A percentile compares a stretch with the other conserved stretches of the same genome.
phyloP scores from a whole-genome alignment of 441 rosid genomes.

The Croton laevigatus region DNA sequence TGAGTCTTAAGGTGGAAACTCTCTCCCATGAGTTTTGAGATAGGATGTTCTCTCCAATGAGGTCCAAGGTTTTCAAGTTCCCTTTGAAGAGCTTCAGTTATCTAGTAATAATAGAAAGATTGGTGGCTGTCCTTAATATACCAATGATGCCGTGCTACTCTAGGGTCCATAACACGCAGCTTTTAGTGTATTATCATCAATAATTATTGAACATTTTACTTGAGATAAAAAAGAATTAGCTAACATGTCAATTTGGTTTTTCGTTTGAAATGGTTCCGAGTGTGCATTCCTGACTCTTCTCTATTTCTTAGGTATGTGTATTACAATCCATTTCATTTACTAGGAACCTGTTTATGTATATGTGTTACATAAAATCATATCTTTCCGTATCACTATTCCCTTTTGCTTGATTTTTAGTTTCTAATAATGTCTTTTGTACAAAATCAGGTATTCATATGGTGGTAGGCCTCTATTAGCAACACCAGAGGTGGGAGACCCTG shows the following conservation, averaged over 20 bases:
- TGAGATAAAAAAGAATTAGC: not conserved
- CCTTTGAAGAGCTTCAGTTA: no score
- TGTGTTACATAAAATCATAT: no score
- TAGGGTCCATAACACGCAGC: not conserved
- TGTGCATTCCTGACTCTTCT: not conserved
- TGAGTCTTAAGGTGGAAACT: no score
- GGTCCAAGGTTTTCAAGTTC: no score
- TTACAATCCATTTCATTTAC: not conserved
- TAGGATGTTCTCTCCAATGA: no score
- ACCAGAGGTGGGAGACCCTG: constrained; percentile 39
- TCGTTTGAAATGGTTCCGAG: not conserved
- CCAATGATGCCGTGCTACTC: no score
- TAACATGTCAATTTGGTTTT: not conserved
- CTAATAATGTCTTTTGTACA: not conserved
- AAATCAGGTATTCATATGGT: constrained; percentile 61
- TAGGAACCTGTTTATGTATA: not conserved
- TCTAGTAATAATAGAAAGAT: no score
- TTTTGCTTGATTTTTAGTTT: not conserved
- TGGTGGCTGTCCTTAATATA: no score
- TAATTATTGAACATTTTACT: not conserved
- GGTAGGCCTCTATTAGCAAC: constrained; percentile 65
- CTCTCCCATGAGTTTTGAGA: no score
- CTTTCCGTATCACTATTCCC: not conserved
- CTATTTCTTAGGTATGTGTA: not conserved
- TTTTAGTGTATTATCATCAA: not conserved